A percentile compares a stretch with the other conserved stretches of the same genome.
phyloP scores from a whole-genome alignment of 2,329 filamentous ascomycete genomes.

The Cladophialophora exuberans region DNA sequence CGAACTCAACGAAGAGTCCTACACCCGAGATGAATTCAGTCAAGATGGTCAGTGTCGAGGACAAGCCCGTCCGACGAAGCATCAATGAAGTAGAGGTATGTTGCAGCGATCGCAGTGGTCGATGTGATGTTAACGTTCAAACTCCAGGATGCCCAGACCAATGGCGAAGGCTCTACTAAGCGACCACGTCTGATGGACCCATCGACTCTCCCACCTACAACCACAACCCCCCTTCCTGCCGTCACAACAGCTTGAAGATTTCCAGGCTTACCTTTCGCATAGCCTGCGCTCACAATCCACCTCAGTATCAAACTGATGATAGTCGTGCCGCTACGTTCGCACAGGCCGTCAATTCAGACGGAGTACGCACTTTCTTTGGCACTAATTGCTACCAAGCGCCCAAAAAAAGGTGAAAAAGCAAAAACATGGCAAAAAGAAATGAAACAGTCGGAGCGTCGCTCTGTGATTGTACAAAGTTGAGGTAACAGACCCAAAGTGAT shows the following conservation, averaged over 20 bases:
- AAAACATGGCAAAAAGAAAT: conserved; percentile 24
- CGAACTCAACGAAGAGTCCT: too few relatives aligned
- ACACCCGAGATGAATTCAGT: too few relatives aligned
- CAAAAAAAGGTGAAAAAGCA: conserved; percentile 31
- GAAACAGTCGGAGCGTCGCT: conserved; percentile 14
- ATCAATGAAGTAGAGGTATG: conserved; percentile 28
- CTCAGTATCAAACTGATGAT: not conserved
- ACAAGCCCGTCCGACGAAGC: conserved; percentile 21
- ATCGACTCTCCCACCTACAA: too few relatives aligned
- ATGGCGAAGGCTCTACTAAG: conserved; percentile 21
- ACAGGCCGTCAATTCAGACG: not conserved
- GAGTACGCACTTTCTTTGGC: conserved; percentile 6
- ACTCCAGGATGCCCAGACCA: conserved; percentile 15
- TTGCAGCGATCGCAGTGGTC: not conserved
- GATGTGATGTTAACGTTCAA: not conserved
- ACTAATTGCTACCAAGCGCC: conserved; percentile 11
- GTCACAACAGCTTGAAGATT: conserved; percentile 20
- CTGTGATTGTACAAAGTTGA: conserved; percentile 17
- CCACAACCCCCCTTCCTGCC: conserved; percentile 23
- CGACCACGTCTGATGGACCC: conserved; percentile 26
- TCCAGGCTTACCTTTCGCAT: conserved; percentile 10
- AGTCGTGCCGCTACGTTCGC: not conserved
- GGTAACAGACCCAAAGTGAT: conserved; percentile 19
- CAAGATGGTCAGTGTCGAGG: too few relatives aligned
- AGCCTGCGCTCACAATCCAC: not conserved